These are phyloP conservation scores for Microbotryomycetes sp. DNA, from an alignment of 1,284 basidiomycete species.

Conservation along the genomic window DNA sequence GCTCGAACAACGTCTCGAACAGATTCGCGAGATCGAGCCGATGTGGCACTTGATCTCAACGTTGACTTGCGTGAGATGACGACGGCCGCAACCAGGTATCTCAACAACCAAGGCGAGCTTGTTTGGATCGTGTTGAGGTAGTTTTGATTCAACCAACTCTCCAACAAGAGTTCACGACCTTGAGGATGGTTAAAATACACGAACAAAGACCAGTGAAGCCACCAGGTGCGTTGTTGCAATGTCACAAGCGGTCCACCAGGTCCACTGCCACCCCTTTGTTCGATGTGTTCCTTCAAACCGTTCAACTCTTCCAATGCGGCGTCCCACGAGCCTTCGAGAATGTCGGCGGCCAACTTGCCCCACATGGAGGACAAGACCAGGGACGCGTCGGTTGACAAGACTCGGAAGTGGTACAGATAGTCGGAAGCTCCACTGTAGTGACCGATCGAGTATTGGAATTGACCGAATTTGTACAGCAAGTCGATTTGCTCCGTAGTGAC, in stretches of 20 bases:
- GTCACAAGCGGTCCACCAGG: slow-evolving; percentile 62
- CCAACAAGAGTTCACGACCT: slow-evolving; percentile 86
- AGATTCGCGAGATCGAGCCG: slow-evolving; percentile 69
- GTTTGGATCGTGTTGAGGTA: slow-evolving; percentile 99
- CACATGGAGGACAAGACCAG: slow-evolving; percentile 92
- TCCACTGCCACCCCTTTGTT: slow-evolving; percentile 58
- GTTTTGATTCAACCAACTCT: slow-evolving; percentile 89
- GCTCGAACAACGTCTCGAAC: slow-evolving; percentile 83
- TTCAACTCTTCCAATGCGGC: slow-evolving; percentile 88
- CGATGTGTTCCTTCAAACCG: slow-evolving; percentile 83
- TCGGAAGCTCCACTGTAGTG: slow-evolving; percentile 94
- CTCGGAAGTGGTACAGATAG: slow-evolving; percentile 97
- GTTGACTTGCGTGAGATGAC: slow-evolving; percentile 72
- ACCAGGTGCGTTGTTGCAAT: slow-evolving; percentile 92
- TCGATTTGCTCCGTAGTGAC: slow-evolving; percentile 91
- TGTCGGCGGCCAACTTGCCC: slow-evolving; percentile 96
- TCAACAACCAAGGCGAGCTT: slow-evolving; percentile 86
- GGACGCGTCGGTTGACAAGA: slow-evolving; percentile 85
- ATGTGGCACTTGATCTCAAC: slow-evolving; percentile 40
- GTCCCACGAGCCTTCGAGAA: slow-evolving; percentile 91
- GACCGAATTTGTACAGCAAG: slow-evolving; percentile 93
- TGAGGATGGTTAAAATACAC: slow-evolving; percentile 96
- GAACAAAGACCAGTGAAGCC: slow-evolving; percentile 96
- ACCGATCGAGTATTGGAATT: slow-evolving; percentile 96
- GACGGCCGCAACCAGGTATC: slow-evolving; percentile 88